Base-by-base conservation (phyloP, 768 basidiomycete genomes). In the Panus rudis region DNA sequence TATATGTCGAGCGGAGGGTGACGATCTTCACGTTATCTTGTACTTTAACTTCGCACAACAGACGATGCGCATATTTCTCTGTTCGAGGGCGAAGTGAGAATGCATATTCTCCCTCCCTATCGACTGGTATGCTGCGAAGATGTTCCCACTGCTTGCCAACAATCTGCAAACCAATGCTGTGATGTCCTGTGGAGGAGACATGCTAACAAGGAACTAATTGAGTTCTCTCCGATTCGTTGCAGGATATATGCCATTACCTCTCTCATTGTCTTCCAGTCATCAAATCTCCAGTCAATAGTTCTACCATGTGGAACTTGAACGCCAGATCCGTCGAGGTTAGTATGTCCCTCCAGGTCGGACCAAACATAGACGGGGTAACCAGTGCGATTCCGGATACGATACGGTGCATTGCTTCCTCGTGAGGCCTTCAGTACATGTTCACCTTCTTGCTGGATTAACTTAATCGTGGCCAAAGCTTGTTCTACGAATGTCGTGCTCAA, bases 11-110 rank as follows among this genome's bases (percentile, higher is more conserved):
- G 32, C 94, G 76, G 50, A 99, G 73, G 2, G 90, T 97, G 47
- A 98, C 87, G 42, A 93, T 65, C 67, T 99, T 99, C 56, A 93
- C 85, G 55, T 91, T 94, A 55, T 92, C 84, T 54, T 91, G 73
- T 17, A 99, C 81, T 45, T 78, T 80, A 49, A 99, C 79, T 51
- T 94, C 92, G 58, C 90, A 93, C 4, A 94, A 72, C 22, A 98
- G 63, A 19, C 92, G 84, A 57, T 85, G 78, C 3, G 79, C 74
- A 48, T 85, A 79, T 56, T 83, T 84, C 30, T 86, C 73, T 8
- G 68, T 74, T 48, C 79, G 72, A 11, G 94, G 92, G 6, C 90
- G 80, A n/a, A 99, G 71, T 1, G 81, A 73, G 55, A 92, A 92
- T 10, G 84, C 72, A 57, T 79, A 92, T 61, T 96, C 91, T 37